Evolutionary conservation across 2,329 filamentous ascomycete genomes (phyloP), one percentile per base, ranked within the genome.

Genomic region (Bimuria novae-zelandiae): DNA sequence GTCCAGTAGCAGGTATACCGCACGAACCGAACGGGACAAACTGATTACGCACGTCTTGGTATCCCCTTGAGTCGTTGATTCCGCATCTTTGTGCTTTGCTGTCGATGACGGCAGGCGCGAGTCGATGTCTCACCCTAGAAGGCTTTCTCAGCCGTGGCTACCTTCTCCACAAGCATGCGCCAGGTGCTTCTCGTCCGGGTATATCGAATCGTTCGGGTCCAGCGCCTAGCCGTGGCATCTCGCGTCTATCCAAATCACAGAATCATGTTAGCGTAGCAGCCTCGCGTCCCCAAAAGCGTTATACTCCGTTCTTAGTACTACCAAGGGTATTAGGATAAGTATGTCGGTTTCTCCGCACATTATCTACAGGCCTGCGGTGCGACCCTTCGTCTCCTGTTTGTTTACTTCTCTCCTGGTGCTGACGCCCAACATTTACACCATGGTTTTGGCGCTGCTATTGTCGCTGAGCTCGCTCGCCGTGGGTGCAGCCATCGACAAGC

Each of bases 401-500:
- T 49, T 56, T 36, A 35, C 22, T 30, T 49, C 23, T 30, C 23
- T 45, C 8, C 17, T 46, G 19, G 53, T 55, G 43, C 19, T 46
- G 22, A 46, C 29, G 22, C 32, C 36, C 12, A 39, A 45, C 39
- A 58, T 49, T 19, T 51, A 63, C 44, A 60, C 40, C 23, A 66
- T 67, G 61, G 39, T 59, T 49, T 63, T 62, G 12, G 46, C 65
- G 23, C 39, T 65, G 11, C 14, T 69, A 19, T 35, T 70, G 7
- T 61, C 51, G 11, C 27, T 70, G 14, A 59, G 63, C 8, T 61
- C 63, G 19, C 45, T 60, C 17, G 66, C 57, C 11, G 44, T 51
- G 11, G 57, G 62, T 39, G 67, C 63, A 45, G 67, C 61, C 22
- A 61, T 72, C 29, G 60, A 70, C 44, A 65, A 59, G 44, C 70